Base-by-base conservation (phyloP, 495 filamentous ascomycete genomes). In the Coniosporium apollinis region DNA sequence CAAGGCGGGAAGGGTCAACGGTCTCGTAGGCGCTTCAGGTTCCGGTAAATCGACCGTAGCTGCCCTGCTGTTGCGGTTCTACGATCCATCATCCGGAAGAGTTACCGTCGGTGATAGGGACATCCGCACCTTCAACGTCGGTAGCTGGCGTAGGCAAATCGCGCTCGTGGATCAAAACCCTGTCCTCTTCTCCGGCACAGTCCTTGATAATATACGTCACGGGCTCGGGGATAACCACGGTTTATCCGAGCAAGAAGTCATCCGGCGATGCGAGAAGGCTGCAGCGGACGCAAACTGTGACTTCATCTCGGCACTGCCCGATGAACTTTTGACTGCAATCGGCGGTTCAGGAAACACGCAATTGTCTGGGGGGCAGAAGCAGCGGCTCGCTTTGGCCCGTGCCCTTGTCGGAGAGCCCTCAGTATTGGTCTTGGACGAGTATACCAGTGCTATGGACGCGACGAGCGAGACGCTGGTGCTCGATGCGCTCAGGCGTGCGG, bases 11-110 rank as follows among this genome's bases (percentile, higher is more conserved):
- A 37, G 43, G 3, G 39, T 44, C 9, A 55, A 42, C 6, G 50
- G 39, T 7, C 65, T 86, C 13, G 81, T 85, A n/a, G 82, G 81
- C 1, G 68, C 72, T 42, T 80, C 76, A 2, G 81, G 81, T 13
- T 68, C 69, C 19, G 81, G 81, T 14, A 89, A 86, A 46, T 79
- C 79, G 2, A 82, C 79, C 2, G 72, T 82, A 24, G 57, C 83
- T 28, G 77, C 80, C 42, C 64, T 86, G 5, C 64, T 85, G n/a
- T 49, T 50, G 33, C 48, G 81, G 0, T 76, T 78, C 50, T 85
- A 80, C 55, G 76, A 86, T 43, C 64, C 76, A 2, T 65, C 58
- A 3, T 46, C 48, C 9, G 81, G 81, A 1, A 59, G 55, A 2
- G 79, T 87, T 36, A 49, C 53, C 11, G 77, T 87, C 33, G 81